Percentiles rank a stretch among this genome's conserved stretches.
These are phyloP conservation scores for Gomphus sp. DNA, from an alignment of 1,284 basidiomycete genomes.

Conservation along the genomic window DNA sequence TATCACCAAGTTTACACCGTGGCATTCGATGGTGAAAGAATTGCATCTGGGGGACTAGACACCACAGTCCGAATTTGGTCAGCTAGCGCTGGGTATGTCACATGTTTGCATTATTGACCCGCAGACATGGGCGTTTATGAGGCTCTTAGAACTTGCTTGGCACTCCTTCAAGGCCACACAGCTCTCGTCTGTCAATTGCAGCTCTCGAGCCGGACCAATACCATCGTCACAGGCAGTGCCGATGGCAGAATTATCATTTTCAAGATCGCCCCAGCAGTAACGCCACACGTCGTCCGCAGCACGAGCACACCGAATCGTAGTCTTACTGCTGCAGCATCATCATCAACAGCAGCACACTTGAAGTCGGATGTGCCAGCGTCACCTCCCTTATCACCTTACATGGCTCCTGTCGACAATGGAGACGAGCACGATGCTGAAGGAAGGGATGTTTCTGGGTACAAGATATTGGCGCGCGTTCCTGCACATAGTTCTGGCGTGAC, in stretches of 20 bases:
- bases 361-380: neutral
- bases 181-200: slow-evolving; percentile 93
- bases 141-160: slow-evolving; percentile 59
- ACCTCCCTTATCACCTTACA: slow-evolving; percentile 14
- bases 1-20: slow-evolving; percentile 90
- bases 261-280: slow-evolving; percentile 45
- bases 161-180: slow-evolving; percentile 88
- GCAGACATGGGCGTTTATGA: neutral
- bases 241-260: slow-evolving; percentile 93
- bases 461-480: slow-evolving; percentile 19
- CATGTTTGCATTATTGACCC: neutral
- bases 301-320: slow-evolving; percentile 23
- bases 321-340: neutral
- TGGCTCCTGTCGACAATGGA: neutral
- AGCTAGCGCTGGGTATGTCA: slow-evolving; percentile 61
- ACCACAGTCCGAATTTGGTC: slow-evolving; percentile 90
- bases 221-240: slow-evolving; percentile 86
- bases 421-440: neutral
- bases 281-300: slow-evolving; percentile 30
- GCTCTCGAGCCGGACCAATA: slow-evolving; percentile 45
- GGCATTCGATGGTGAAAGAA: slow-evolving; percentile 80
- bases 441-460: neutral
- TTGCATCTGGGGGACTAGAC: slow-evolving; percentile 87
- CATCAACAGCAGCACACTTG: neutral
- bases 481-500: slow-evolving; percentile 93